Base-by-base conservation (phyloP, 208 protist genomes). In the Herpetomonas muscarum region DNA sequence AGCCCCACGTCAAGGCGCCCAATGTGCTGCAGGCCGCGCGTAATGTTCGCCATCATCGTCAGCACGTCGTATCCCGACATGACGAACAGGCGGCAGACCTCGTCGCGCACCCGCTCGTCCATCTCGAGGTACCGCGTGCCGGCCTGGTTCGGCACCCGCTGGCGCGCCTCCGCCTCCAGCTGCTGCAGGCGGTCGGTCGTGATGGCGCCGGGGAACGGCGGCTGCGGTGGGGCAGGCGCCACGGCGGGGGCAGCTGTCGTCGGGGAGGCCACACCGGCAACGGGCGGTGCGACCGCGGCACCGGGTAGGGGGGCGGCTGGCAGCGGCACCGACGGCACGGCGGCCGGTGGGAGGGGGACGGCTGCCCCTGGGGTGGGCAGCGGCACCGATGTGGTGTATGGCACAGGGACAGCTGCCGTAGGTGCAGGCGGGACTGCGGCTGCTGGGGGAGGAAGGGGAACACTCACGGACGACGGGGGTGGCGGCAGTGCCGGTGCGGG, bases 1-100 rank as follows among this genome's bases (percentile, higher is more conserved):
- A 93, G 71, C 3, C 87, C 82, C 13, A 93, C 71, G 62, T 93
- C 87, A 57, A 84, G 75, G 15, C 87, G 79, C 12, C 87, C 87
- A 24, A 93, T 67, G 64, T 81, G 78, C 60, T 93, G 87, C 24
- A 93, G 70, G 31, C 79, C 70, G 47, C 68, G 70, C 25, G 67
- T 75, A 45, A 93, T 44, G 50, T 85, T 89, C 13, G 60, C 65
- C 52, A 93, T 64, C 53, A 89, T 66, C 53, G 58, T 76, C 19
- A 69, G 61, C 13, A 93, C 60, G 46, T 93, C 87, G 61, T 87
- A 93, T 61, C 78, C 56, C 45, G 75, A 90, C 56, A 80, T 60
- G 53, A 90, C 75, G 49, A 90, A 90, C 28, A 93, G 72, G 13
- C 64, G 68, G 45, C 80, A 84, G 25, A 90, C 83, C 49, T 71